Percentiles rank a stretch among this genome's conserved stretches.
Conservation (phyloP, 352 stramenopile genomes). For the Phytophthora constricta region DNA sequence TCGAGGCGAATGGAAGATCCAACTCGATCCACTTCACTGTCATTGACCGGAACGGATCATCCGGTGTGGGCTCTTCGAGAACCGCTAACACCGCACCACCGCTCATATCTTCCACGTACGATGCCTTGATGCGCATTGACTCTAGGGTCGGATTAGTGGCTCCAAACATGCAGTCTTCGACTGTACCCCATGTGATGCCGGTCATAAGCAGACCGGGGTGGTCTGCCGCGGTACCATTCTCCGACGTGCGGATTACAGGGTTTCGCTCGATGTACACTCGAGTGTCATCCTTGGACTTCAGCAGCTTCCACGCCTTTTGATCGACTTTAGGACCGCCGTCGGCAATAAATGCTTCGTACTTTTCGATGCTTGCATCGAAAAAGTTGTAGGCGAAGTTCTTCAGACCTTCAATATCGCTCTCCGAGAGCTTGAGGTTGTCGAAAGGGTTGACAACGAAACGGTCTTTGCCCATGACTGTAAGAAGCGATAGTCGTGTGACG, state of each 20-base stretch:
- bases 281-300: slow-evolving; percentile 37
- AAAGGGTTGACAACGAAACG: slow-evolving; percentile 36
- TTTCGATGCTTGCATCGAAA: slow-evolving; percentile 30
- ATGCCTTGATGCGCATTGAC: slow-evolving; percentile 41
- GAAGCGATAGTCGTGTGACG: too few species aligned
- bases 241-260: slow-evolving; percentile 15
- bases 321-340: slow-evolving; percentile 38
- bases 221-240: slow-evolving; percentile 11
- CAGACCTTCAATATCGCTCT: slow-evolving; percentile 16
- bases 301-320: slow-evolving; percentile 34
- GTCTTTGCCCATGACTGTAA: slow-evolving; percentile 37
- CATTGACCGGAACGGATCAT: slow-evolving; percentile 44
- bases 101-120: slow-evolving; percentile 44
- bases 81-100: slow-evolving; percentile 41
- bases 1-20: slow-evolving; percentile 16
- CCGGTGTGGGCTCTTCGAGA: slow-evolving; percentile 35
- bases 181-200: slow-evolving; percentile 33
- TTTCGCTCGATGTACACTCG: slow-evolving; percentile 36
- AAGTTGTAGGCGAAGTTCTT: slow-evolving; percentile 36
- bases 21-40: slow-evolving; percentile 29
- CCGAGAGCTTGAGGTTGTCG: slow-evolving; percentile 15
- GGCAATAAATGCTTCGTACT: slow-evolving; percentile 47
- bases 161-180: slow-evolving; percentile 47
- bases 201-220: slow-evolving; percentile 30
- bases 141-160: slow-evolving; percentile 37